These are phyloP conservation scores for Coemansia asiatica DNA, from an alignment of 192 early-diverging fungal genomes.

Conservation along the genomic window DNA sequence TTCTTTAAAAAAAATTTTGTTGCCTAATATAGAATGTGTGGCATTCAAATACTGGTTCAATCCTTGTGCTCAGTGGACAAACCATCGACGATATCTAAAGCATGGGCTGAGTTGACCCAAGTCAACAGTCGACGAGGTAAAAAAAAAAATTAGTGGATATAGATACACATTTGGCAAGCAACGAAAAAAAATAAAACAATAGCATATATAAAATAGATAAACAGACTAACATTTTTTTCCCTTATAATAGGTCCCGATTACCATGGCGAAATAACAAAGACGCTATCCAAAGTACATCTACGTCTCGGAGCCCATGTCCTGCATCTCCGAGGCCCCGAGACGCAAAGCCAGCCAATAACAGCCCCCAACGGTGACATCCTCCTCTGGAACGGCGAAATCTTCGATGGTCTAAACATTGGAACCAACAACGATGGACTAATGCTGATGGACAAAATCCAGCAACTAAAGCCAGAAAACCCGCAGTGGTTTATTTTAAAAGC, in stretches of 20 bases:
- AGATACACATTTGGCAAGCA: neutral
- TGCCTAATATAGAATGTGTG: too few species aligned
- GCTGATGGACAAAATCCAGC: constrained; percentile 46
- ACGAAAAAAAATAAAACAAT: neutral
- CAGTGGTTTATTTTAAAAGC: constrained; percentile 40
- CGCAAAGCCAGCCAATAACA: constrained; percentile 61
- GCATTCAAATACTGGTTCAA: constrained; percentile 33
- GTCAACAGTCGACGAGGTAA: constrained; percentile 40
- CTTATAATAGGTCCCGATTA: constrained; percentile 30
- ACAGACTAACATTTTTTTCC: too few species aligned
- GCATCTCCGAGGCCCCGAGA: constrained; percentile 65
- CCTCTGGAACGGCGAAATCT: constrained; percentile 92
- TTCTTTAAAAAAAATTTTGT: too few species aligned
- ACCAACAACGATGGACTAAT: constrained; percentile 62
- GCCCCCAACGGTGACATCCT: constrained; percentile 55
- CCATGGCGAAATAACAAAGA: constrained; percentile 6
- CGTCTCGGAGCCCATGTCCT: constrained; percentile 57
- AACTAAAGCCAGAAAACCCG: constrained; percentile 15
- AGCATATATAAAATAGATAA: too few species aligned
- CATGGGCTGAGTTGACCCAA: constrained; percentile 21
- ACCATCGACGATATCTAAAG: neutral
- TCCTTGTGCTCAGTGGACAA: neutral
- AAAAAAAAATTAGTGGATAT: neutral
- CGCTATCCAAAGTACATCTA: constrained; percentile 1
- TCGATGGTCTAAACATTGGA: constrained; percentile 69